Conservation (phyloP, 208 protist species). For the Lotmaria passim region DNA sequence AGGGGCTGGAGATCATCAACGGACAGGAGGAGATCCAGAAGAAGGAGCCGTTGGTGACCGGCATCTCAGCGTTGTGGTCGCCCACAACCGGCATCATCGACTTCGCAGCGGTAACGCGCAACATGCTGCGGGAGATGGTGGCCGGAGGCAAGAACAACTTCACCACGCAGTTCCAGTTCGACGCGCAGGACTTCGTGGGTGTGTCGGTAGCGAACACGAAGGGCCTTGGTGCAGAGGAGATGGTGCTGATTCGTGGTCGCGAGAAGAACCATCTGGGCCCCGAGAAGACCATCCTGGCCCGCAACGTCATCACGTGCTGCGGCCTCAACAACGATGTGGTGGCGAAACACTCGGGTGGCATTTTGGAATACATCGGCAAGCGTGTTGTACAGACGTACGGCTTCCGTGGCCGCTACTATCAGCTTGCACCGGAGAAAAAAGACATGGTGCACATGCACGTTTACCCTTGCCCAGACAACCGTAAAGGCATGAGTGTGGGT, state of each 20-base stretch:
- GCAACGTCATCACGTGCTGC: slow-evolving; percentile 85
- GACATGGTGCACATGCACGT: slow-evolving; percentile 76
- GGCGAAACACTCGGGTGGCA: slow-evolving; percentile 58
- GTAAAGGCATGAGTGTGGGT: slow-evolving; percentile 74
- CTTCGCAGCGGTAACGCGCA: slow-evolving; percentile 75
- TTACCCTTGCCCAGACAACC: slow-evolving; percentile 69
- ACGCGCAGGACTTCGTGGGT: slow-evolving; percentile 80
- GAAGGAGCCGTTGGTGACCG: slow-evolving; percentile 76
- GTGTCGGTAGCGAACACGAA: slow-evolving; percentile 40
- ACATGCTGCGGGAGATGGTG: slow-evolving; percentile 71
- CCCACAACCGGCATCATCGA: slow-evolving; percentile 88
- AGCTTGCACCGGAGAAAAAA: slow-evolving; percentile 60
- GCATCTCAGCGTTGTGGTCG: slow-evolving; percentile 82
- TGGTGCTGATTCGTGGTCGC: slow-evolving; percentile 81
- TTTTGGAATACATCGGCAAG: slow-evolving; percentile 52
- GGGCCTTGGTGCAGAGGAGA: slow-evolving; percentile 37
- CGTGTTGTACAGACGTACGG: slow-evolving; percentile 74
- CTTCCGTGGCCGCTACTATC: slow-evolving; percentile 87
- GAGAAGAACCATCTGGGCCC: slow-evolving; percentile 77
- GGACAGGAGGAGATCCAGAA: slow-evolving; percentile 68
- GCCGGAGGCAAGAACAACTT: slow-evolving; percentile 45
- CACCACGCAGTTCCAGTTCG: slow-evolving; percentile 63
- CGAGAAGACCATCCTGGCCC: slow-evolving; percentile 69
- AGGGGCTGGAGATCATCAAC: slow-evolving; percentile 69
- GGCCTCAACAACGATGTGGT: slow-evolving; percentile 81